Evolutionary conservation across 495 filamentous ascomycete species (phyloP), one percentile per base, ranked within the genome.

Genomic region (Bacidia gigantensis): DNA sequence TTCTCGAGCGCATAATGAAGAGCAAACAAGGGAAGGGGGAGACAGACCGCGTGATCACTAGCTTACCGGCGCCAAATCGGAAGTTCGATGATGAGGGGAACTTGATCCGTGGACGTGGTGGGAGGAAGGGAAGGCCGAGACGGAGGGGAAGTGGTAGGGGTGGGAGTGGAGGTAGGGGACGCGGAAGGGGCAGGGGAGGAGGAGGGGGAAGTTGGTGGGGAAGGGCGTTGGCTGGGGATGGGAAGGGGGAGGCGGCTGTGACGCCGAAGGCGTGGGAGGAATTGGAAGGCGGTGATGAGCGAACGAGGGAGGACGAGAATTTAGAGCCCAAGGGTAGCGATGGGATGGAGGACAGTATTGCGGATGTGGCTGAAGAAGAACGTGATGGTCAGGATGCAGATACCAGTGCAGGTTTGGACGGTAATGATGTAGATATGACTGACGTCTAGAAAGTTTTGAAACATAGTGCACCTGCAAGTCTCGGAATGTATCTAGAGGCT

Each of bases 1-100:
- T 77, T 51, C 58, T 77, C 7, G 56, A 70, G 24, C 65, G 64
- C 5, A 57, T 77, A 39, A 65, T 68, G 39, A 58, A 61, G 26
- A 49, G 70, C 45, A 77, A 77, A 50, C 54, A 51, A 9, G 56
- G 52, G 14, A 70, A 66, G 46, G 74, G 72, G 3, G 71, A 77
- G 52, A 62, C 59, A 2, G 74, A 76, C 51, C 54, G 58, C 0
- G 70, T 77, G 12, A 55, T 41, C 22, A 26, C 43, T 26, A 11
- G 10, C n/a, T n/a, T 23, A 17, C 23, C 43, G 23, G 17, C 51
- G 46, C 3, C 18, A 18, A 29, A 45, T n/a, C 25, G 49, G 46
- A 39, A 42, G 32, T 29, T 2, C 18, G 44, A 47, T 38, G 42
- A 26, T n/a, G 12, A 40, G 49, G 32, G n/a, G 49, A 21, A 24